These are phyloP conservation scores for Fomes fomentarius DNA, from an alignment of 1,284 basidiomycete genomes.

Conservation along the genomic window DNA sequence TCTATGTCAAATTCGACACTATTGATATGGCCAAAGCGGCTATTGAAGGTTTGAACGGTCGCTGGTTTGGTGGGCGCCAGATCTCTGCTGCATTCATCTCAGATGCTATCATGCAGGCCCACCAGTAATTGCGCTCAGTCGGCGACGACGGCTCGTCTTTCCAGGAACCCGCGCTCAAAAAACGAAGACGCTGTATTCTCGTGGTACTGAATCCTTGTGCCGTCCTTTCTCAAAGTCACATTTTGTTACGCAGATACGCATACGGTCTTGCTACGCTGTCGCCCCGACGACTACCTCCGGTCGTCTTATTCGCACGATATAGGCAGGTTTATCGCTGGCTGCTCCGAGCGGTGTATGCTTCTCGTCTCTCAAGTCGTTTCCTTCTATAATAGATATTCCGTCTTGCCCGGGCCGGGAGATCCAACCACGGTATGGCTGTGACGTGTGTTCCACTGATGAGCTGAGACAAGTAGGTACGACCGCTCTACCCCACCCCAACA, in stretches of 20 bases:
- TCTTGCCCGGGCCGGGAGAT: not conserved
- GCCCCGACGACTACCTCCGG: constrained; percentile 9
- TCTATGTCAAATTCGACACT: constrained; percentile 90
- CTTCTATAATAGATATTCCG: constrained; percentile 32
- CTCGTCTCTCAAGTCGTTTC: constrained; percentile 27
- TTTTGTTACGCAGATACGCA: constrained; percentile 28
- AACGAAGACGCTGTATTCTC: constrained; percentile 23
- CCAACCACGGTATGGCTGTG: constrained; percentile 9
- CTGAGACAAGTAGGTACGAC: constrained; percentile 4
- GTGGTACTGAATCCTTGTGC: constrained; percentile 15
- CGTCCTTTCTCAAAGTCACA: constrained; percentile 23
- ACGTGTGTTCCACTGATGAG: not conserved
- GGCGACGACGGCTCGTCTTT: not conserved
- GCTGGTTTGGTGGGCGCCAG: constrained; percentile 93
- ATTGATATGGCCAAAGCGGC: constrained; percentile 84
- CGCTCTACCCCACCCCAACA: not conserved
- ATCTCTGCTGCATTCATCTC: constrained; percentile 87
- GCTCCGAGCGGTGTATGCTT: constrained; percentile 21
- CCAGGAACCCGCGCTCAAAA: constrained; percentile 8
- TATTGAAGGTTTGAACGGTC: constrained; percentile 88
- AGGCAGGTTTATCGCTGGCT: constrained; percentile 37
- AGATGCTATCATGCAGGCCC: constrained; percentile 91
- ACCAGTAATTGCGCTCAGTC: constrained; percentile 55
- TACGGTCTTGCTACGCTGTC: constrained; percentile 13
- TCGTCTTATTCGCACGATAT: constrained; percentile 20